A percentile compares a stretch with the other conserved stretches of the same genome.
phyloP scores from a whole-genome alignment of 1,139 yeast genomes.

The Debaryomyces sp. region DNA sequence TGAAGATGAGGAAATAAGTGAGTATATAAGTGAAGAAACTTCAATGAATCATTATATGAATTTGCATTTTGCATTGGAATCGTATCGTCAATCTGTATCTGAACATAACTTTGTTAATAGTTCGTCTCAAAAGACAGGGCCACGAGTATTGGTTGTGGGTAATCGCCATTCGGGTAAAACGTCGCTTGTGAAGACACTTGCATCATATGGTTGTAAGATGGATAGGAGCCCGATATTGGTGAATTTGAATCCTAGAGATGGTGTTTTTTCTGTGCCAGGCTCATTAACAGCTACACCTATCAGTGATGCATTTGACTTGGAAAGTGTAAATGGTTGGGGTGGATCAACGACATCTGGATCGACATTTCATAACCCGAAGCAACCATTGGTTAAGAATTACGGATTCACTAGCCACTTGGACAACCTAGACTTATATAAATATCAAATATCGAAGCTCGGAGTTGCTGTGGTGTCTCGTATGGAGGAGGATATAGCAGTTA shows the following conservation, averaged over 20 bases:
- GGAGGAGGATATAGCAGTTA: constrained; percentile 54
- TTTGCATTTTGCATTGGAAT: constrained; percentile 77
- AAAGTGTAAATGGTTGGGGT: constrained; percentile 75
- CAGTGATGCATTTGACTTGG: constrained; percentile 79
- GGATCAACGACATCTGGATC: constrained; percentile 88
- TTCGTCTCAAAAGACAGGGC: constrained; percentile 41
- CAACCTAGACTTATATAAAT: constrained; percentile 63
- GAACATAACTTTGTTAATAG: constrained; percentile 27
- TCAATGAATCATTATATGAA: constrained; percentile 65
- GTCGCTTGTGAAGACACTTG: constrained; percentile 64
- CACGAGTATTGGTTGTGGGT: constrained; percentile 77
- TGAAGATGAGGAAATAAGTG: constrained; percentile 44
- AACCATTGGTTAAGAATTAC: constrained; percentile 79
- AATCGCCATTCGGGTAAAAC: constrained; percentile 78
- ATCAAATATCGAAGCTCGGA: constrained; percentile 59
- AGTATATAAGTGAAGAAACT: constrained; percentile 72
- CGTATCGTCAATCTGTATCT: constrained; percentile 46
- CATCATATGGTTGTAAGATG: constrained; percentile 77
- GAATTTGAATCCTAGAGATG: constrained; percentile 82
- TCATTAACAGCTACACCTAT: constrained; percentile 83
- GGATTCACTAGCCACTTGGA: constrained; percentile 67
- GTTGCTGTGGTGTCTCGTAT: constrained; percentile 59
- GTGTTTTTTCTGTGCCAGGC: constrained; percentile 83
- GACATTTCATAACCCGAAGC: constrained; percentile 77
- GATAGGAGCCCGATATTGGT: constrained; percentile 66